A percentile compares a stretch with the other conserved stretches of the same genome.
phyloP scores from a whole-genome alignment of 1,284 basidiomycete species.

The Sutorius eximius region DNA sequence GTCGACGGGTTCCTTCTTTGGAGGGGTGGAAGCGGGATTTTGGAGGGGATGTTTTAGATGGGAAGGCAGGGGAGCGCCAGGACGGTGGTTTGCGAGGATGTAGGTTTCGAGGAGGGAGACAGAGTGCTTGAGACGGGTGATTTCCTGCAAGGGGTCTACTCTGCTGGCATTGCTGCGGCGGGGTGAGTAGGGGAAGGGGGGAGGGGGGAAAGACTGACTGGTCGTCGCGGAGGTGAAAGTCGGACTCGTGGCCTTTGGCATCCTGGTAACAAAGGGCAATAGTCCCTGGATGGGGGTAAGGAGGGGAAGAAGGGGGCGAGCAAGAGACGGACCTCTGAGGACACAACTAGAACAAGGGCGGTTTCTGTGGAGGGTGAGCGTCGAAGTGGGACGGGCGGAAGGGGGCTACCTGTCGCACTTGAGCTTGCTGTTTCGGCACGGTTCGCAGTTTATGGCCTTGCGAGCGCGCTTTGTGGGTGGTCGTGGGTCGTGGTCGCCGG shows the following conservation, averaged over 20 bases:
- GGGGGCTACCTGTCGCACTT: constrained; percentile 72
- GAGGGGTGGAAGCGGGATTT: constrained; percentile 34
- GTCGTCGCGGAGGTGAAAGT: constrained; percentile 54
- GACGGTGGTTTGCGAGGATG: constrained; percentile 53
- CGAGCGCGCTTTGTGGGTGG: constrained; percentile 74
- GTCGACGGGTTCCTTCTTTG: constrained; percentile 56
- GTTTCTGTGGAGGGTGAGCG: constrained; percentile 48
- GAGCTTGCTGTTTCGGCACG: constrained; percentile 79
- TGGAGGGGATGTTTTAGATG: constrained; percentile 36
- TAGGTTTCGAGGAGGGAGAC: constrained; percentile 70
- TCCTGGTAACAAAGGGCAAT: constrained; percentile 76
- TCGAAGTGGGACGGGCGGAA: constrained; percentile 10
- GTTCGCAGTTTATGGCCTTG: constrained; percentile 83
- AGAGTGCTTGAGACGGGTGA: constrained; percentile 70
- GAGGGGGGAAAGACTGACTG: constrained; percentile 41
- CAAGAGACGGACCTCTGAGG: constrained; percentile 54
- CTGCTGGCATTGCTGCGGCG: constrained; percentile 45
- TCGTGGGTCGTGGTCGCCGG: constrained; percentile 48
- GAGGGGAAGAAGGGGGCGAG: neutral
- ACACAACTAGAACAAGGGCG: constrained; percentile 82
- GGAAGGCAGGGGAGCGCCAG: constrained; percentile 22
- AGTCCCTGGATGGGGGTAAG: constrained; percentile 49
- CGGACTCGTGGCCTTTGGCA: constrained; percentile 54
- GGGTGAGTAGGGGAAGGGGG: constrained; percentile 12
- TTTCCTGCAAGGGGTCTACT: constrained; percentile 71